Evolutionary conservation across 768 basidiomycete species (phyloP).

Genomic region (Ramaria sp.): DNA sequence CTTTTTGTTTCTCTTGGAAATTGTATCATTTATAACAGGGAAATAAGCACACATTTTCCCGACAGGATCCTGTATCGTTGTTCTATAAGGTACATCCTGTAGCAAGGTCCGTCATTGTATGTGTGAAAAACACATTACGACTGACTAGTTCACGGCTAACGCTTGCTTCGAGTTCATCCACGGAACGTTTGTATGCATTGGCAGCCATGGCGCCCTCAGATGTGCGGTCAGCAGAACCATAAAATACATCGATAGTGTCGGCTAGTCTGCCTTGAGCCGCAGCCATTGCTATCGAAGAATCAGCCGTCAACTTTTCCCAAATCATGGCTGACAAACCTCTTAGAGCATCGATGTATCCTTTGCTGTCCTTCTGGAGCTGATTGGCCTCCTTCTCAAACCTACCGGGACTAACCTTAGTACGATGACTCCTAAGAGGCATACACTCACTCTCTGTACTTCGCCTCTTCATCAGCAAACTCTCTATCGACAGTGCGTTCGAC

Average conservation of each 20-base stretch:
- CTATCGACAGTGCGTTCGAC: conserved; percentile 92
- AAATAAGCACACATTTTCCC: conserved; percentile 97
- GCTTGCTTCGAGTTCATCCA: conserved; percentile 84
- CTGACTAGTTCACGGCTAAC: conserved; percentile 78
- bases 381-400: conserved; percentile 97
- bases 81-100: conserved; percentile 89
- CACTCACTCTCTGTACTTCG: conserved; percentile 78
- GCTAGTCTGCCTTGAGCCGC: conserved; percentile 86
- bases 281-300: conserved; percentile 63
- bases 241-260: conserved; percentile 90
- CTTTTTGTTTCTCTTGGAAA: conserved; percentile 94
- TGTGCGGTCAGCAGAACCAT: conserved; percentile 69
- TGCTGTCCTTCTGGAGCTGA: conserved; percentile 88
- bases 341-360: conserved; percentile 91
- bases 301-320: neutral
- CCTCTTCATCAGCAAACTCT: conserved; percentile 88
- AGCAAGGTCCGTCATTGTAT: neutral
- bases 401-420: conserved; percentile 9
- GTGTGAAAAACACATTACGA: conserved; percentile 10
- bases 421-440: neutral
- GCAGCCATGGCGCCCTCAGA: conserved; percentile 95
- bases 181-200: conserved; percentile 90
- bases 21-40: conserved; percentile 87
- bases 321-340: conserved; percentile 42
- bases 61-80: conserved; percentile 89